These are phyloP conservation scores for Monosporascus sp. DNA, from an alignment of 2,329 filamentous ascomycete species.

Conservation along the genomic window DNA sequence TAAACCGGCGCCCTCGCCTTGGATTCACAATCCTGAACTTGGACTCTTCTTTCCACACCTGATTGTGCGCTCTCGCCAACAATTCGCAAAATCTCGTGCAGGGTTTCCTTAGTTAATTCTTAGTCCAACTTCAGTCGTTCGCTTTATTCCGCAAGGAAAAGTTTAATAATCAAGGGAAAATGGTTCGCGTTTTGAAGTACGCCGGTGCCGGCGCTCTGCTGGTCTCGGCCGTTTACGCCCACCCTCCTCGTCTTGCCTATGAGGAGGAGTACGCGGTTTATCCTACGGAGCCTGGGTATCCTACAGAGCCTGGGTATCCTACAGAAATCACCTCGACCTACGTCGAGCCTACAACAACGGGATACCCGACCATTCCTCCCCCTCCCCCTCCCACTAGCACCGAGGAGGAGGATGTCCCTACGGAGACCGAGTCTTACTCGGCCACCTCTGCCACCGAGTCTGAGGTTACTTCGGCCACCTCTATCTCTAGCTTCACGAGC, in stretches of 20 bases:
- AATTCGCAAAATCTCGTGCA: slow-evolving; percentile 3
- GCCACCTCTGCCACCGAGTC: neutral
- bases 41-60: slow-evolving; percentile 6
- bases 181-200: slow-evolving; percentile 28
- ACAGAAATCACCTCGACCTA: neutral
- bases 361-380: neutral
- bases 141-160: slow-evolving; percentile 11
- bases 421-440: no score
- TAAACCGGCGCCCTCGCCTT: slow-evolving; percentile 7
- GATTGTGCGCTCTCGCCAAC: slow-evolving; percentile 8
- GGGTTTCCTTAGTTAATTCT: slow-evolving; percentile 1
- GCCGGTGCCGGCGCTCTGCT: slow-evolving; percentile 25
- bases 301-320: neutral
- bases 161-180: slow-evolving; percentile 13
- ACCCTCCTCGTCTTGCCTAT: slow-evolving; percentile 1
- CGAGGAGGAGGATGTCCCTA: neutral
- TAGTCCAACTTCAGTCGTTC: slow-evolving; percentile 27
- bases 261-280: slow-evolving; percentile 5
- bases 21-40: neutral
- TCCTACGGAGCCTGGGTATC: neutral
- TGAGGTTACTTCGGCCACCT: neutral
- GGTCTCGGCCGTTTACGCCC: slow-evolving; percentile 21
- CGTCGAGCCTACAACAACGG: neutral
- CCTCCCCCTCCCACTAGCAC: neutral
- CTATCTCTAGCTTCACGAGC: no score